Evolutionary conservation across 176 grass and related monocot species (phyloP), one percentile per base, ranked within the genome.

Genomic region (Zea luxurians): DNA sequence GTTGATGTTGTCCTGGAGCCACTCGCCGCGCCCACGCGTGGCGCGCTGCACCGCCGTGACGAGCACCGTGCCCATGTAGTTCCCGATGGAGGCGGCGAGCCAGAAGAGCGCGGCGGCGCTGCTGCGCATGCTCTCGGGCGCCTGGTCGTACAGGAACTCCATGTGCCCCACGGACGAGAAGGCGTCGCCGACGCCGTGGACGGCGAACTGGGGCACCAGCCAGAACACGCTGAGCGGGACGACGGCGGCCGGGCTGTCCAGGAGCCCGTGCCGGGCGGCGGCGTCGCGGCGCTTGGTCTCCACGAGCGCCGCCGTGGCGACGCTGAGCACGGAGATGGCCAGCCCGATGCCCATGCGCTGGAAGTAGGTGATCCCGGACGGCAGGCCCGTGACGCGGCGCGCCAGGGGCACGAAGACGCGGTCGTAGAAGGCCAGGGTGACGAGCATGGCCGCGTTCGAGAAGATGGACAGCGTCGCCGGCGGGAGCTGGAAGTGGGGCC

Each of bases 1-100:
- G 75, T 93, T 97, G 79, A 97, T 88, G 78, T 97, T 93, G 68
- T 97, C 90, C 76, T 97, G 93, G 13, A 97, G 93, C 93, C 93
- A 97, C 10, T 93, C 86, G 7, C 88, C 83, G 16, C 57, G 9
- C 12, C 85, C 83, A 18, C 79, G 60, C n/a, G 88, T 97, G 79
- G 55, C 75, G 45, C 74, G 59, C 67, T 93, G 90, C 78, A 97
- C 93, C 50, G 37, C 73, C 8, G 81, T 91, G 69, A 97, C 93
- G 47, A 97, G 78, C 60, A 87, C 83, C 8, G 93, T 91, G 50
- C 93, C 88, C 80, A 87, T 77, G 82, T 93, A 97, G 74, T 45
- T 89, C 16, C 93, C 93, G 13, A 93, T 41, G 2, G 93, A 87
- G 21, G 3, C 36, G 4, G 90, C 57, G 0, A 97, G 86, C 93